phyloP scores from a whole-genome alignment of 2,329 filamentous ascomycete species.

The Trichoderma sp. region DNA sequence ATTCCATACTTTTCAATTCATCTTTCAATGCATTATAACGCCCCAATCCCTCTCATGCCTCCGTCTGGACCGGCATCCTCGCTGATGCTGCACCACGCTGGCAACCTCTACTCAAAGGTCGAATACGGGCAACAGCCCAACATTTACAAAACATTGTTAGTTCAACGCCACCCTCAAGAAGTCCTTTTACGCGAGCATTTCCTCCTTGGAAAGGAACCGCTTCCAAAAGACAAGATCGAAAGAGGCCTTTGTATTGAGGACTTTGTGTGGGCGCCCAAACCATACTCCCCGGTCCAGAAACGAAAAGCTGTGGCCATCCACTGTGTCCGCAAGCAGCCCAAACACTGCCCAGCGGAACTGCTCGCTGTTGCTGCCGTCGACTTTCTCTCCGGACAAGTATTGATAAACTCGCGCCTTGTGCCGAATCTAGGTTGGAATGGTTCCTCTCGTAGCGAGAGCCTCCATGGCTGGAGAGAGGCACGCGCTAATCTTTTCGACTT shows the following conservation, averaged over 20 bases:
- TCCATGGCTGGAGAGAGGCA: background rate
- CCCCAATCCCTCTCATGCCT: fast-evolving
- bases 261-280: background rate
- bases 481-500: background rate
- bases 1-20: background rate
- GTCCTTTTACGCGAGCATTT: background rate
- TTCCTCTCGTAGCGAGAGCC: background rate
- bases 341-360: background rate
- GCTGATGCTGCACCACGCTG: background rate
- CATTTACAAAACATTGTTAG: background rate
- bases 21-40: background rate
- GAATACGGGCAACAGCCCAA: background rate
- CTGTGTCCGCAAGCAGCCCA: background rate
- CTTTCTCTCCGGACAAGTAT: background rate
- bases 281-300: background rate
- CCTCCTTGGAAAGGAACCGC: background rate
- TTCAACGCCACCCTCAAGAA: background rate
- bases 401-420: background rate
- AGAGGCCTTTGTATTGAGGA: background rate
- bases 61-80: background rate
- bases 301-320: background rate
- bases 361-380: background rate
- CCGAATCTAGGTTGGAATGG: background rate
- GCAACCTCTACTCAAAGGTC: background rate
- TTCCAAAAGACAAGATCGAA: background rate